Evolutionary conservation across 352 stramenopile species (phyloP), one percentile per base, ranked within the genome.

Genomic region (Phytophthora quininea): DNA sequence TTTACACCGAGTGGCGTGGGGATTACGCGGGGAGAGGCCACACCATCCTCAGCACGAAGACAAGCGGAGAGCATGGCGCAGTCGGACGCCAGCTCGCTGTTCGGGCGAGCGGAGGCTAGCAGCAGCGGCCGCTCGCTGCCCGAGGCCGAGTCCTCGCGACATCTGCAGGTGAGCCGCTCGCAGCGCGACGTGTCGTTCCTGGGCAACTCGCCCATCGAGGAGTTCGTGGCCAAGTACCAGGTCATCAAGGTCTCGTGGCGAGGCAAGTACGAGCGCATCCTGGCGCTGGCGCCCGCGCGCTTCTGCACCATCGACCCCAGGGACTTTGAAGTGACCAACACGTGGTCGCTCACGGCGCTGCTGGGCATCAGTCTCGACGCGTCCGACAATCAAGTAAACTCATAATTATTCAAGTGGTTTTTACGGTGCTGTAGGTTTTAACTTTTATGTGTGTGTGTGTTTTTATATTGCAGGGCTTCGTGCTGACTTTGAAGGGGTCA

Each of bases 291-390:
- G 0, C 85, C 87, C 24, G 92, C 85, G 46, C 82, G 87, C 55
- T 93, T 96, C 57, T 93, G 80, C 62, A 96, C 88, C 55, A 90
- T 96, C 55, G 87, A 96, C 65, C 88, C 86, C 27, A 83, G 89
- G 37, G 84, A 95, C 69, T 95, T 95, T 64, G 88, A 95, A 61
- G 81, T 96, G 10, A 96, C 88, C 46, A 96, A 96, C 62, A 93
- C 87, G 43, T 96, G 88, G 88, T 84, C 85, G 4, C 73, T 93
- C 15, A 79, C 74, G 31, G 71, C 82, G 30, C 66, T 96, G 4
- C 51, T 83, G 1, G 72, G 64, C 58, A 73, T 95, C 52, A 74
- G 66, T 15, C 70, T 96, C n/a, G 86, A 96, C 19, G 48, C 76
- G 3, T 67, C 59, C 33, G 88, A 96, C 57, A 32, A 50, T 4